Evolutionary conservation across 352 stramenopile species (phyloP).

Genomic region (Globisporangium cederbergense): DNA sequence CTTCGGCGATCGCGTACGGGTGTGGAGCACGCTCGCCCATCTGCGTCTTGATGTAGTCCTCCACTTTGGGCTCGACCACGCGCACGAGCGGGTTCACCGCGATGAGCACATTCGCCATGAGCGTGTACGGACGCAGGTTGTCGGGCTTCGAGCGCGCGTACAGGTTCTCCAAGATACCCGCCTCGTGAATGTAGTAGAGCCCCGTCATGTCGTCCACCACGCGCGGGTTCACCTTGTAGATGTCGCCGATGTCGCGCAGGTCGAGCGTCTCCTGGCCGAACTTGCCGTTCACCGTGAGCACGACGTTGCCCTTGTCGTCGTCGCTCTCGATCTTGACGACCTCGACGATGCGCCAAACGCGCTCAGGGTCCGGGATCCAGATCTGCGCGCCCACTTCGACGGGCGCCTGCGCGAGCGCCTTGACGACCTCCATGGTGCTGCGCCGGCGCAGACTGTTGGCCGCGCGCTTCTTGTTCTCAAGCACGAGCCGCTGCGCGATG

Average conservation of each 20-base stretch:
- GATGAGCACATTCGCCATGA: constrained; percentile 89
- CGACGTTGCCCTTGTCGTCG: constrained; percentile 52
- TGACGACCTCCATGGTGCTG: constrained; percentile 70
- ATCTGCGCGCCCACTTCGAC: constrained; percentile 80
- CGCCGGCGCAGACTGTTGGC: constrained; percentile 57
- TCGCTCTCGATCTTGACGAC: constrained; percentile 51
- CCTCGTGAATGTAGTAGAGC: constrained; percentile 89
- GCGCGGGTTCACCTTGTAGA: constrained; percentile 86
- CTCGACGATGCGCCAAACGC: constrained; percentile 83
- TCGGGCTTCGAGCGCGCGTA: constrained; percentile 66
- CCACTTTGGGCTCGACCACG: constrained; percentile 76
- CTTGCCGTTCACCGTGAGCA: constrained; percentile 64
- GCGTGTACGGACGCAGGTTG: constrained; percentile 79
- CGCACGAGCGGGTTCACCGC: constrained; percentile 84
- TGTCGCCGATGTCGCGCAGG: constrained; percentile 75
- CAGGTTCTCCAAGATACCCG: constrained; percentile 81
- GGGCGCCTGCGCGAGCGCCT: constrained; percentile 58
- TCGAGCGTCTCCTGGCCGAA: constrained; percentile 75
- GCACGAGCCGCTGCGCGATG: constrained; percentile 77
- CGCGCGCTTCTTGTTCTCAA: constrained; percentile 81
- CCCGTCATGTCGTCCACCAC: constrained; percentile 87
- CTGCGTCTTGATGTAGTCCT: constrained; percentile 87
- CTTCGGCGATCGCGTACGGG: constrained; percentile 80
- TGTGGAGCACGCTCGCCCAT: constrained; percentile 83
- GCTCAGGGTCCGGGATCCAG: constrained; percentile 82